Conservation (phyloP, 768 basidiomycete genomes). For the Termitomyces sp. region DNA sequence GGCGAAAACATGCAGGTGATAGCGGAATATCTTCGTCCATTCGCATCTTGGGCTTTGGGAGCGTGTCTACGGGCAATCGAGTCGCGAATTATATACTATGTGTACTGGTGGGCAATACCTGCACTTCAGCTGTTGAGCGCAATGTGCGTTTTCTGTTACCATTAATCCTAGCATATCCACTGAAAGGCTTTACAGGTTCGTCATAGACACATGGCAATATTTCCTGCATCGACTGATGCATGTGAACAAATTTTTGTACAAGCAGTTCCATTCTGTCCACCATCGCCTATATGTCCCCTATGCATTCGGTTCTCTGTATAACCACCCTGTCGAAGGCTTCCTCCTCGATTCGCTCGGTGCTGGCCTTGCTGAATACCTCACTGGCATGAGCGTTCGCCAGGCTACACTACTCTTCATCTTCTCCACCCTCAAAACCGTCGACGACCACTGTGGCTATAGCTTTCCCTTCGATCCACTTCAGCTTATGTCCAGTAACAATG, state of each 20-base stretch:
- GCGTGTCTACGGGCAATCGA: conserved; percentile 35
- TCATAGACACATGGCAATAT: conserved; percentile 98
- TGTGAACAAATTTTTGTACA: conserved; percentile 85
- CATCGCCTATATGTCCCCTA: conserved; percentile 96
- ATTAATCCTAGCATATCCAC: neutral
- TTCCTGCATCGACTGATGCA: conserved; percentile 93
- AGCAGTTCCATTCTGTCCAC: conserved; percentile 88
- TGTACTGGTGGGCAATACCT: conserved; percentile 96
- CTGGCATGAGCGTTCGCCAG: conserved; percentile 75
- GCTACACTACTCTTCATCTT: conserved; percentile 78
- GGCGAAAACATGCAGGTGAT: conserved; percentile 36
- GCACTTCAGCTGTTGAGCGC: conserved; percentile 65
- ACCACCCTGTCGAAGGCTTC: conserved; percentile 94
- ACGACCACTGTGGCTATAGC: conserved; percentile 90
- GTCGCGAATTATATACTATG: conserved; percentile 40
- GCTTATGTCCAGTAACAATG: conserved; percentile 79
- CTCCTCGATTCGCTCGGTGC: conserved; percentile 83
- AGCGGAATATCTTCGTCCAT: conserved; percentile 32
- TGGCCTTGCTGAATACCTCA: conserved; percentile 62
- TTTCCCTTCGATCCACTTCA: conserved; percentile 93
- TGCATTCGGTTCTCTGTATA: conserved; percentile 95
- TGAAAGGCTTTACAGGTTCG: conserved; percentile 48
- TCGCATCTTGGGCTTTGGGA: conserved; percentile 35
- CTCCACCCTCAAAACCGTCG: conserved; percentile 88
- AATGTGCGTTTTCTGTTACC: conserved; percentile 58